These are phyloP conservation scores for Ceratobasidium sp. DNA, from an alignment of 1,284 basidiomycete genomes.

Conservation along the genomic window DNA sequence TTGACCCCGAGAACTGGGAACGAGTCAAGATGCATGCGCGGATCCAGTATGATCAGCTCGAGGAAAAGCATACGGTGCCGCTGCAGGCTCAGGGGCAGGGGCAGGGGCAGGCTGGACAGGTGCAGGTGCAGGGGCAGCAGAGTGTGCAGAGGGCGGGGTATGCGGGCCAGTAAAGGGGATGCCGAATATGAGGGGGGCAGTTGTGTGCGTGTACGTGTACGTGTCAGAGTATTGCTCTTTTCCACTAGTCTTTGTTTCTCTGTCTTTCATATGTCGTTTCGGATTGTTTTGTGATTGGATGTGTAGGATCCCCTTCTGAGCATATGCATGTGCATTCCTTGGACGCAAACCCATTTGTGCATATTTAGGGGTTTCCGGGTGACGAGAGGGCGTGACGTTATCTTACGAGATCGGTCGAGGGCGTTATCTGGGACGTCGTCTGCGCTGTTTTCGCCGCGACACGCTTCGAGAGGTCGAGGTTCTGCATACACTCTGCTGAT, in stretches of 20 bases:
- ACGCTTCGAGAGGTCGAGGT: background rate
- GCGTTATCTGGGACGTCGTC: background rate
- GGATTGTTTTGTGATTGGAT: background rate
- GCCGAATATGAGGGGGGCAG: too few relatives aligned
- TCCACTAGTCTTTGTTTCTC: background rate
- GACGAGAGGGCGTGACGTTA: conserved; percentile 12
- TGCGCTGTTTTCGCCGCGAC: conserved; percentile 42
- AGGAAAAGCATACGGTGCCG: conserved; percentile 69
- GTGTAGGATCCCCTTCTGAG: background rate
- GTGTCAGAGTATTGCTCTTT: background rate
- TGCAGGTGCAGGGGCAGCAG: background rate
- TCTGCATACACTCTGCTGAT: background rate
- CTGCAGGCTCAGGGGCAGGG: background rate
- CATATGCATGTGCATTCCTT: background rate
- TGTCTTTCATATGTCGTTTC: background rate
- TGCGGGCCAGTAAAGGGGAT: conserved; percentile 1
- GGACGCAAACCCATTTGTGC: background rate
- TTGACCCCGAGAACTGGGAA: conserved; percentile 90
- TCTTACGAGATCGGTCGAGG: conserved; percentile 33
- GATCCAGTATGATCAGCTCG: conserved; percentile 85
- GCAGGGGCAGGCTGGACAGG: conserved; percentile 6
- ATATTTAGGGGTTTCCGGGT: background rate
- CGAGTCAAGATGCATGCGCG: conserved; percentile 89
- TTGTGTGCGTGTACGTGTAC: conserved; percentile 14
- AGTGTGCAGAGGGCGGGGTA: conserved; percentile 10